phyloP scores from a whole-genome alignment of 1,139 yeast genomes.

The Meyerozyma sp. region DNA sequence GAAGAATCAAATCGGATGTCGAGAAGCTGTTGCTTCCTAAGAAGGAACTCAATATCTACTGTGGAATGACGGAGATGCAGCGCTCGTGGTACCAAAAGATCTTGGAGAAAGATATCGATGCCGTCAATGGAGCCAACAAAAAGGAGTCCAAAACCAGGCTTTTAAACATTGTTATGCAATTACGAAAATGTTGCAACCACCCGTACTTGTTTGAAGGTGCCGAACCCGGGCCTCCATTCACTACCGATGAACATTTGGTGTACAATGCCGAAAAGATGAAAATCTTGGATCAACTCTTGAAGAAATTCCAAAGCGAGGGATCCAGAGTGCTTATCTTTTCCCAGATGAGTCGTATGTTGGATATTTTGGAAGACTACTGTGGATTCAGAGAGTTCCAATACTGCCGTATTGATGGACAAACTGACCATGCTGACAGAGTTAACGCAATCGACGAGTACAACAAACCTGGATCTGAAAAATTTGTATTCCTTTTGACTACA shows the following conservation, averaged over 20 bases:
- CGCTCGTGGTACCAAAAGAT: conserved; percentile 69
- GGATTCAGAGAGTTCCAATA: conserved; percentile 61
- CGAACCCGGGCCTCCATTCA: conserved; percentile 83
- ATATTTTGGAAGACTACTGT: conserved; percentile 75
- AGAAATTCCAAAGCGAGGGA: conserved; percentile 60
- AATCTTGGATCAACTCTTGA: conserved; percentile 62
- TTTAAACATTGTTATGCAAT: conserved; percentile 76
- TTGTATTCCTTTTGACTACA: conserved; percentile 67
- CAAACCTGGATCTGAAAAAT: conserved; percentile 62
- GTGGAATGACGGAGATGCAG: conserved; percentile 75
- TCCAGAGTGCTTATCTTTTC: conserved; percentile 73
- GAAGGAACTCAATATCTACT: conserved; percentile 65
- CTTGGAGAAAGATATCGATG: conserved; percentile 75
- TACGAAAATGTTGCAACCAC: conserved; percentile 79
- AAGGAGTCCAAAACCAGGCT: conserved; percentile 71
- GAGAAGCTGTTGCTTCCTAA: conserved; percentile 74
- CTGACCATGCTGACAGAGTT: conserved; percentile 72
- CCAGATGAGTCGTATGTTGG: conserved; percentile 78
- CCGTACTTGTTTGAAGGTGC: conserved; percentile 83
- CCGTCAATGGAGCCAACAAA: conserved; percentile 74
- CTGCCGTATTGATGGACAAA: conserved; percentile 78
- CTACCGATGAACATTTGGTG: conserved; percentile 77
- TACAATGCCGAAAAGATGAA: conserved; percentile 69
- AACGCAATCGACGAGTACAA: conserved; percentile 74
- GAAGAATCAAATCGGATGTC: conserved; percentile 75